Evolutionary conservation across 495 filamentous ascomycete species (phyloP).

Genomic region (Xylaria grammica): DNA sequence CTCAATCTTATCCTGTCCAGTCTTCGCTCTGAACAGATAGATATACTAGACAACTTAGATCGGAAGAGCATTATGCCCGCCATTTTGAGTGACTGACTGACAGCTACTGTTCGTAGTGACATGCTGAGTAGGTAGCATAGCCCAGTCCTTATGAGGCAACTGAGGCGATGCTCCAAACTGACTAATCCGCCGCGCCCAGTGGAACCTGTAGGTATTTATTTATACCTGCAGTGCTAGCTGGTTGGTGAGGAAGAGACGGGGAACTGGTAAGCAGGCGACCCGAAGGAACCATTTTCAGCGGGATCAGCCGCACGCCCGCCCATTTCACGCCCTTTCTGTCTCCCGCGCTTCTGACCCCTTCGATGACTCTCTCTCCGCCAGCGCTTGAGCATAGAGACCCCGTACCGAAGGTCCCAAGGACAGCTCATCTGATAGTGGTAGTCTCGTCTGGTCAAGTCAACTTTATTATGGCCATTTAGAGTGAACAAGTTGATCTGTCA

Average conservation of each 20-base stretch:
- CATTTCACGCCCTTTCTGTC: conserved; percentile 28
- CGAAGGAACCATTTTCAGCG: conserved; percentile 30
- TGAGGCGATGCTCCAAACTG: conserved; percentile 20
- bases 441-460: conserved; percentile 7
- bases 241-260: conserved; percentile 19
- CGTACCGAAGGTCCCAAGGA: conserved; percentile 29
- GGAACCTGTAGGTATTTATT: conserved; percentile 22
- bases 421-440: conserved; percentile 37
- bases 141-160: conserved; percentile 21
- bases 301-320: conserved; percentile 42
- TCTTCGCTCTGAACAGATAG: not conserved
- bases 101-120: not conserved
- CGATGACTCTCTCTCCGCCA: conserved; percentile 37
- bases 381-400: conserved; percentile 23
- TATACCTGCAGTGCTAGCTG: conserved; percentile 20
- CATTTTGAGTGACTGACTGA: not conserved
- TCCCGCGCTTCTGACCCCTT: conserved; percentile 35
- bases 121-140: conserved; percentile 5
- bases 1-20: not conserved
- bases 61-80: not conserved
- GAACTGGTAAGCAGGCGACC: conserved; percentile 29
- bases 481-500: conserved; percentile 19
- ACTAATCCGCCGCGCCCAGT: conserved; percentile 24
- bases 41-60: not conserved
- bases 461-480: conserved; percentile 10